A percentile compares a stretch with the other conserved stretches of the same genome.
These are phyloP conservation scores for Raphanus sativus DNA, from an alignment of 345 rosid genomes.

Conservation along the genomic window DNA sequence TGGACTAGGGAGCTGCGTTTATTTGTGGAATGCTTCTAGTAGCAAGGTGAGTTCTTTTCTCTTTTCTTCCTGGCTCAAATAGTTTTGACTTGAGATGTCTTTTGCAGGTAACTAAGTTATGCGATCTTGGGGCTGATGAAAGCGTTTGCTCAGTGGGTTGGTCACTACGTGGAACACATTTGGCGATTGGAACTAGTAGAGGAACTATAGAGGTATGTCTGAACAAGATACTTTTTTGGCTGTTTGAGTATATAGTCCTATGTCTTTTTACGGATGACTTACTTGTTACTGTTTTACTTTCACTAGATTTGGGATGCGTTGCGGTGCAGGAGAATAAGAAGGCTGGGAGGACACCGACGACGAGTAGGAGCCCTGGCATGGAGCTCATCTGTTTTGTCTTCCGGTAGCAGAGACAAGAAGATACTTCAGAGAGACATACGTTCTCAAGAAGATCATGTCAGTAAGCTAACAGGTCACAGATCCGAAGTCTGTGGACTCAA, in stretches of 20 bases:
- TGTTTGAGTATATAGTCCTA: neutral
- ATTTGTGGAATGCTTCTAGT: constrained; percentile 98
- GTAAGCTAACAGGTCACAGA: constrained; percentile 92
- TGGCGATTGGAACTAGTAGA: constrained; percentile 85
- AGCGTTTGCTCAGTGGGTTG: constrained; percentile 93
- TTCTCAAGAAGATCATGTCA: constrained; percentile 70
- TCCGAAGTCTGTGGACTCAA: constrained; percentile 99
- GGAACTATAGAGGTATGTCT: constrained; percentile 80
- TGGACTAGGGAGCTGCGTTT: constrained; percentile 92
- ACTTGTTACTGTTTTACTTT: neutral
- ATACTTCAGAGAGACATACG: constrained; percentile 90
- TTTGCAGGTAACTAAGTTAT: constrained; percentile 88
- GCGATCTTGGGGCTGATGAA: constrained; percentile 90
- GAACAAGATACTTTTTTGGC: constrained; percentile 45
- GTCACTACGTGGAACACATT: constrained; percentile 84
- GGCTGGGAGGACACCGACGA: constrained; percentile 93
- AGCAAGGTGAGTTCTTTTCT: constrained; percentile 62
- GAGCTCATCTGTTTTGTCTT: constrained; percentile 82
- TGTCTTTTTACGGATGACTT: neutral
- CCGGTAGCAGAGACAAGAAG: constrained; percentile 96
- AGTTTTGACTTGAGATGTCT: neutral
- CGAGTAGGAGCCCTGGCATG: constrained; percentile 96
- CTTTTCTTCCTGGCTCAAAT: neutral
- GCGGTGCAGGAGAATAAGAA: constrained; percentile 73
- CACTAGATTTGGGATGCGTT: constrained; percentile 91